Evolutionary conservation across 257 asterid species (phyloP).

Genomic region (Solanum bukasovii): DNA sequence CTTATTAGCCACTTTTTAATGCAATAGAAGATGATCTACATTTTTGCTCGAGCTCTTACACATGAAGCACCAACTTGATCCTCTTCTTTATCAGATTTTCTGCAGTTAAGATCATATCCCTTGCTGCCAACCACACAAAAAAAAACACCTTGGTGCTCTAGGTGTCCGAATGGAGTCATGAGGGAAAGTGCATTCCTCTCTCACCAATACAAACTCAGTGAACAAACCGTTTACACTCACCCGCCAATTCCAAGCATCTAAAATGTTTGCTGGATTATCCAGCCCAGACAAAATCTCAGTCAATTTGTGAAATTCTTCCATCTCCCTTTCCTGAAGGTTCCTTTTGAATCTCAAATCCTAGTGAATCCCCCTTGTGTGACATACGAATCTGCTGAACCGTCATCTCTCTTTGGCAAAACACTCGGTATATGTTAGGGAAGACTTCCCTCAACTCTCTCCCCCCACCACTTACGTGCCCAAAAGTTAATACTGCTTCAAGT

Average conservation of each 20-base stretch:
- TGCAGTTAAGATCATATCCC: neutral
- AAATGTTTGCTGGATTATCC: neutral
- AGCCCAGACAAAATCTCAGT: neutral
- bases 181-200: neutral
- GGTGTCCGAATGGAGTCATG: neutral
- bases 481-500: neutral
- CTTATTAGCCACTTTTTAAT: neutral
- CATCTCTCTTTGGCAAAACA: neutral
- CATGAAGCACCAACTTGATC: neutral
- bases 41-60: neutral
- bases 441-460: neutral
- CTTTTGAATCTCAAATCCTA: neutral
- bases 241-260: neutral
- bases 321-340: neutral
- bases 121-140: neutral
- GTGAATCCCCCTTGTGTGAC: neutral
- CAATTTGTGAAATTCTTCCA: neutral
- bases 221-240: neutral
- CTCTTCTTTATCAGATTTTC: neutral
- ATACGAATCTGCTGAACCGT: neutral
- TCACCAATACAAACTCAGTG: neutral
- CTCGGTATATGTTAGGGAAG: neutral
- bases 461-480: neutral
- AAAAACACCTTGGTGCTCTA: neutral
- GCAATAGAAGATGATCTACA: neutral